Conservation (phyloP, 768 basidiomycete species). For the Candolleomyces aberdarensis region DNA sequence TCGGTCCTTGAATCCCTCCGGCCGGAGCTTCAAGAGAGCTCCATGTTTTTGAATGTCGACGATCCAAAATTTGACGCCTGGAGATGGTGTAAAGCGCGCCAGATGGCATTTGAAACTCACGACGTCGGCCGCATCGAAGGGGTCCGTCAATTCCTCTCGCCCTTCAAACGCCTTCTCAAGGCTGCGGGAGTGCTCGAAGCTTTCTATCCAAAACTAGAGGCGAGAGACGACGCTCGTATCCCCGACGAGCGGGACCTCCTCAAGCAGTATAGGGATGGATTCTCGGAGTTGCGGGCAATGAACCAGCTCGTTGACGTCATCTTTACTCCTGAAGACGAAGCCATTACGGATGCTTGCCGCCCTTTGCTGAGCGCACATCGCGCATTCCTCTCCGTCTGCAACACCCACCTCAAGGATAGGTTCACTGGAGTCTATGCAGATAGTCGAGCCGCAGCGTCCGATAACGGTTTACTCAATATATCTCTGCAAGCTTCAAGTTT, state of each 20-base stretch:
- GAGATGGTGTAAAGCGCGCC: slow-evolving; percentile 36
- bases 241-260: slow-evolving; percentile 12
- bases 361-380: slow-evolving; percentile 34
- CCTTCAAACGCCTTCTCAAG: slow-evolving; percentile 29
- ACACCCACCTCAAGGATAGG: slow-evolving; percentile 26
- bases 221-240: background rate
- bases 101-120: slow-evolving; percentile 36
- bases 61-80: slow-evolving; percentile 32
- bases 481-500: background rate
- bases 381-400: slow-evolving; percentile 32
- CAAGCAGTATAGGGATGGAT: slow-evolving; percentile 20
- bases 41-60: slow-evolving; percentile 46
- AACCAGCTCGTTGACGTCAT: slow-evolving; percentile 33
- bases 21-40: slow-evolving; percentile 16
- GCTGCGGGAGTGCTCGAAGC: slow-evolving; percentile 30
- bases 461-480: background rate
- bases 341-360: background rate
- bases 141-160: slow-evolving; percentile 31
- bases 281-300: slow-evolving; percentile 30
- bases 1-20: slow-evolving; percentile 13
- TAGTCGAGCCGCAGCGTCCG: background rate
- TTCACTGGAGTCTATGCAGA: slow-evolving; percentile 27
- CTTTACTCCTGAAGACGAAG: slow-evolving; percentile 24
- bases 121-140: slow-evolving; percentile 25
- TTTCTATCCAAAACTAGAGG: slow-evolving; percentile 14